phyloP scores from a whole-genome alignment of 1,139 yeast genomes.

The Hanseniaspora sp. region DNA sequence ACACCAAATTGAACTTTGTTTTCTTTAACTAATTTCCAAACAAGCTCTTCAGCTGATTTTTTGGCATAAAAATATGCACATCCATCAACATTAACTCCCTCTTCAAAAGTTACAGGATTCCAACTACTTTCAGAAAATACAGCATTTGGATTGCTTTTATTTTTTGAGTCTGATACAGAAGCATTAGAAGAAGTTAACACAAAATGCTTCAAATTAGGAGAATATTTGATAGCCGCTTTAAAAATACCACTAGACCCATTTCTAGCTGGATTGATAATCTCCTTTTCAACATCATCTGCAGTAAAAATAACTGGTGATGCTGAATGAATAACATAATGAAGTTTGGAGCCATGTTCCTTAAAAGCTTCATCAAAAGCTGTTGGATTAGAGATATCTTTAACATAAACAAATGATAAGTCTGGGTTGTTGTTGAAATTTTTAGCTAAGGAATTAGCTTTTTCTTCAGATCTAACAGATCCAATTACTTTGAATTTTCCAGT shows the following conservation, averaged over 20 bases:
- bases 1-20: constrained; percentile 32
- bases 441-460: constrained; percentile 25
- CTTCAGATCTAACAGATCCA: constrained; percentile 33
- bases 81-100: constrained; percentile 26
- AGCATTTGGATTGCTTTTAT: constrained; percentile 5
- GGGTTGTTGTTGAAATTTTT: constrained; percentile 23
- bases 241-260: constrained; percentile 39
- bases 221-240: constrained; percentile 34
- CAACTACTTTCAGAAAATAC: constrained; percentile 29
- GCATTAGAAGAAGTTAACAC: constrained; percentile 49
- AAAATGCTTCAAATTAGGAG: constrained; percentile 39
- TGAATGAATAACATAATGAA: constrained; percentile 34
- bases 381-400: constrained; percentile 29
- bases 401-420: constrained; percentile 30
- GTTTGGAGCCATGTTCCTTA: constrained; percentile 27
- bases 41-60: constrained; percentile 40
- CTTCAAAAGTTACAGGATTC: constrained; percentile 34
- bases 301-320: constrained; percentile 35
- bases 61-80: constrained; percentile 38
- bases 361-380: constrained; percentile 33
- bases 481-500: constrained; percentile 28
- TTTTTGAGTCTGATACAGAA: constrained; percentile 27
- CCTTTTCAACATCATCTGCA: constrained; percentile 24
- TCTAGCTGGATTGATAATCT: constrained; percentile 39
- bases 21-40: constrained; percentile 38